Evolutionary conservation across 257 asterid species (phyloP), one percentile per base, ranked within the genome.

Genomic region (Solanum tarapatanum): DNA sequence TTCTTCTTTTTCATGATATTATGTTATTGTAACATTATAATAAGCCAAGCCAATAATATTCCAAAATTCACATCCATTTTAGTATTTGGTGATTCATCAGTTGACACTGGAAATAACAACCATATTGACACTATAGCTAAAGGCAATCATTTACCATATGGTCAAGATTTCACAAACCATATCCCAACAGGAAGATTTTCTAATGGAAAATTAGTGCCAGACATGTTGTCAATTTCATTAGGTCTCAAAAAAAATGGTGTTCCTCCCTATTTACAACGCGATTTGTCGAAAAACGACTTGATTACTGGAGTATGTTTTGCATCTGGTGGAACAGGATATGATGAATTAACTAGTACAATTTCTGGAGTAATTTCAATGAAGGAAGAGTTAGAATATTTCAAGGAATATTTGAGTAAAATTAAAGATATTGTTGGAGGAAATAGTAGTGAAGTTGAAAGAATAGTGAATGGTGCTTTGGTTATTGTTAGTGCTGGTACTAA

Each of bases 401-500:
- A 82, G 21, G 87, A 87, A 23, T 87, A 82, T 41, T 32, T 82
- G 43, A 32, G 28, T 28, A 83, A 33, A 62, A 68, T 87, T 24
- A 83, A 35, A 33, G 26, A 26, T 1, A 6, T 83, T 24, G 83
- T 87, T 14, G 89, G 87, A 83, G 82, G 55, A 3, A n/a, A n/a
- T 62, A 62, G 28, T 62, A 8, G 69, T 19, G 48, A 48, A 73
- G 87, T 74, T n/a, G 21, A 32, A 83, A 39, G 73, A 8, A 84
- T 87, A 14, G 60, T 83, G 23, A 87, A 69, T 19, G 69, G 68
- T 24, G 89, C 89, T 64, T 58, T 82, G 80, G 68, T 87, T 68
- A 28, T 87, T 48, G 33, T 87, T 24, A 83, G 89, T 60, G 87
- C 89, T 26, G 89, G 89, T 3, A 87, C 89, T 87, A 87, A 87